Conservation (phyloP, 768 basidiomycete genomes). For the Mycena chlorophos region DNA sequence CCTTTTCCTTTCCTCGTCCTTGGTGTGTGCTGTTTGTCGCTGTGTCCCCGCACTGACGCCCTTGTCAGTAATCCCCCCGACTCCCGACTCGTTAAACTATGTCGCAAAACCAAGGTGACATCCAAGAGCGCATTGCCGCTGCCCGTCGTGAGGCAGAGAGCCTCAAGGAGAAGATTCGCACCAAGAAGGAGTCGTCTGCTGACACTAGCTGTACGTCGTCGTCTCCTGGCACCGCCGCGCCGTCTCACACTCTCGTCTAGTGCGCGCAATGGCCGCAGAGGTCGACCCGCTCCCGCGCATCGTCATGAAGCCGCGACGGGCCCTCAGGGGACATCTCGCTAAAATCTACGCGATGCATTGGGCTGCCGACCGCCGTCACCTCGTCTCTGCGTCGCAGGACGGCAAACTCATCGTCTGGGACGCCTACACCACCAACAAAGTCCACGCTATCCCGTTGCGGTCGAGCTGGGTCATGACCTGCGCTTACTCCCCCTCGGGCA, state of each 20-base stretch:
- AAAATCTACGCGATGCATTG: conserved; percentile 99
- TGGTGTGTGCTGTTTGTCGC: neutral
- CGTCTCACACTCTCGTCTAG: conserved; percentile 42
- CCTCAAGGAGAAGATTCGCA: conserved; percentile 97
- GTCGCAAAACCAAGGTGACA: conserved; percentile 82
- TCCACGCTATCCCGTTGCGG: conserved; percentile 96
- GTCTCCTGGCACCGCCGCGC: conserved; percentile 12
- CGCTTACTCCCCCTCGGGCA: conserved; percentile 95
- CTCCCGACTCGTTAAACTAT: conserved; percentile 38
- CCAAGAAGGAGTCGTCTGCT: conserved; percentile 94
- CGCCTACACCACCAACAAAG: conserved; percentile 99
- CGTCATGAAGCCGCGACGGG: conserved; percentile 93
- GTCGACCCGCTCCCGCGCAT: conserved; percentile 95
- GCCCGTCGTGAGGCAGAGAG: conserved; percentile 96
- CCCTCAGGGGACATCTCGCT: conserved; percentile 94
- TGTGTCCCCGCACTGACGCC: conserved; percentile 6
- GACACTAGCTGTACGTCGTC: conserved; percentile 87
- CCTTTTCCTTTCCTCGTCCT: neutral
- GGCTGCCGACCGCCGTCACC: conserved; percentile 94
- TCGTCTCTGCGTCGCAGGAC: conserved; percentile 99
- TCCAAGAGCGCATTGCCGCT: conserved; percentile 91
- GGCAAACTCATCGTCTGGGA: conserved; percentile 99
- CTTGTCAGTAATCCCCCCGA: conserved; percentile 9
- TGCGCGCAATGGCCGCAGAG: conserved; percentile 98
- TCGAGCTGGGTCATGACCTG: conserved; percentile 99